Evolutionary conservation across 257 asterid genomes (phyloP), one percentile per base, ranked within the genome.

Genomic region (Penstemon eatonii): DNA sequence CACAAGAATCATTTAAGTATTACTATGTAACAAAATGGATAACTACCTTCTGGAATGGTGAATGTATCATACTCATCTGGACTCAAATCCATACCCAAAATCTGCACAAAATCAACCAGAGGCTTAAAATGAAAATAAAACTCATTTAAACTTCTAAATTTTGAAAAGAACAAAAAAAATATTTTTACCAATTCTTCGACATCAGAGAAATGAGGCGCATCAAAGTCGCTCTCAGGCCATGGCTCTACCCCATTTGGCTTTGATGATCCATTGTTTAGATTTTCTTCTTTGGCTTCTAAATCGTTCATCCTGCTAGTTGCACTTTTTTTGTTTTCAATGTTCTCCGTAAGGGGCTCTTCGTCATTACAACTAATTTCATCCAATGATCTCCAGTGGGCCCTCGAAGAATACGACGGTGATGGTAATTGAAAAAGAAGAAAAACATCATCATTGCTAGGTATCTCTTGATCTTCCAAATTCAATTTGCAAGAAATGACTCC

Each of bases 381-480:
- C 33, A 25, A 25, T 25, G 56, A 67, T 71, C 71, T 73, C 82
- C 85, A 67, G 46, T 73, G 71, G 15, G 67, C 37, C 69, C 82
- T 70, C 6, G 79, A 68, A 42, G 86, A 63, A 67, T 41, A 59
- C 49, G 85, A 46, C 5, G 81, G 76, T 53, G 87, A 79, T n/a
- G 95, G 80, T 65, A 75, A 75, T 61, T 86, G 74, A 15, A 82
- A 78, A 43, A 96, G 92, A 76, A 92, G 90, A 71, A 89, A 89
- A 59, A 89, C 96, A 72, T 92, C 96, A 49, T 88, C 97, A 19
- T 92, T 89, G 77, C 86, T 72, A 19, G 98, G 98, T 70, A 92
- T 76, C 36, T 85, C 96, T 5, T 79, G 74, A 70, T 92, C 96
- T 73, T 86, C 97, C 0, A 86, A 81, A 55, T 84, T 92, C 19